Evolutionary conservation across 352 stramenopile genomes (phyloP), one percentile per base, ranked within the genome.

Genomic region (Pythium pyrilobum): DNA sequence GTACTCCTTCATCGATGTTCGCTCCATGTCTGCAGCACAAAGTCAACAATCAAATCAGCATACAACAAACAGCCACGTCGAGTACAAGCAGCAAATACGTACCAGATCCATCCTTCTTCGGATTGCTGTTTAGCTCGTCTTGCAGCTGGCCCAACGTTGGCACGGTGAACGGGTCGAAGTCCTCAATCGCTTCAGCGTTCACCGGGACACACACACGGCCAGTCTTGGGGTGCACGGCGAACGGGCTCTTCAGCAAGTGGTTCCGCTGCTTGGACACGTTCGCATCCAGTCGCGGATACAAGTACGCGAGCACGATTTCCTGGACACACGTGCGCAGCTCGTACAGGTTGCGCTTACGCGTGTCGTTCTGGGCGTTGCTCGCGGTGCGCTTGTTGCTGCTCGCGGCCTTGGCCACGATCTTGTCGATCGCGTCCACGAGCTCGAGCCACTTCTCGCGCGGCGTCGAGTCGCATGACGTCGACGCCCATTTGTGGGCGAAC

Each of bases 241-340:
- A 99, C 25, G 97, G 97, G 72, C 79, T 97, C 73, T 99, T 99
- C 33, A 99, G 81, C 79, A 99, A 98, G 84, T 99, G 97, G 87
- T 99, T 99, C 52, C 96, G 86, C 67, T 98, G 93, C 69, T 99
- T 99, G 56, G 96, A 99, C 45, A 99, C 97, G 71, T 99, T 99
- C 33, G 98, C 97, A 96, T 99, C 97, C 56, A 99, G 68, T 32
- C 97, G 85, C 13, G 97, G 96, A 70, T 99, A 99, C 27, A 96
- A 84, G 59, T 99, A 96, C 31, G 84, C 75, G 52, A 99, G 94
- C 33, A 99, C 95, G 39, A 97, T 97, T 72, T 98, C 92, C 52
- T 94, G 81, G 20, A 97, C 66, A 83, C 95, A 99, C 36, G 83
- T 90, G 37, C 87, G 71, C 34, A 95, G 67, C 31, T 92, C 78